Evolutionary conservation across 805 yeast genomes (phyloP).

Genomic region (Yarrowia hollandica): DNA sequence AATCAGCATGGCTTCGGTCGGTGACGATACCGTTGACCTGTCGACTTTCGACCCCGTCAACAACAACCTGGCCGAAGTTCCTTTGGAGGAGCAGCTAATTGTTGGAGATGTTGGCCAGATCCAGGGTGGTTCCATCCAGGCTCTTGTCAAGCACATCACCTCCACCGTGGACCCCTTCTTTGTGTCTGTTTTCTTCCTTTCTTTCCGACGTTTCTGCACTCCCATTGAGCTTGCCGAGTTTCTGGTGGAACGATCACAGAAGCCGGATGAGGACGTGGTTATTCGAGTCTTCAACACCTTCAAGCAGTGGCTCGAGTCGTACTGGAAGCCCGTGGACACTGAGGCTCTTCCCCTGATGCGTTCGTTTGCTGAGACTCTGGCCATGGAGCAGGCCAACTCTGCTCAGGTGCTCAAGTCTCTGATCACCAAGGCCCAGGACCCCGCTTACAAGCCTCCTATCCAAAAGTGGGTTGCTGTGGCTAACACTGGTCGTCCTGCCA

Average conservation of each 20-base stretch:
- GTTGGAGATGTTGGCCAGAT: constrained; percentile 35
- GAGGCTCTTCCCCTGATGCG: constrained; percentile 29
- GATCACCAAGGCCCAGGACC: constrained; percentile 19
- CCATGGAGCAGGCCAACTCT: constrained; percentile 14
- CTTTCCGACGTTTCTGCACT: constrained; percentile 69
- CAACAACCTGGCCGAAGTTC: neutral
- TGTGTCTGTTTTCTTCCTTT: constrained; percentile 71
- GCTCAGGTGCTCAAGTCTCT: constrained; percentile 18
- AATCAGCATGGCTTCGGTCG: neutral
- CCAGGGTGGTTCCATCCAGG: constrained; percentile 42
- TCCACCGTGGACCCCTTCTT: constrained; percentile 57
- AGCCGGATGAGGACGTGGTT: constrained; percentile 41
- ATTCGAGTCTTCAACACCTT: constrained; percentile 64
- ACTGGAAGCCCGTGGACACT: constrained; percentile 57
- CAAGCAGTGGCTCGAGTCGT: constrained; percentile 85
- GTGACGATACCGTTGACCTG: neutral
- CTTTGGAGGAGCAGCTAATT: constrained; percentile 27
- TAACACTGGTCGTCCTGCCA: constrained; percentile 23
- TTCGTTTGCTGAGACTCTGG: constrained; percentile 28
- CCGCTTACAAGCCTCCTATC: constrained; percentile 14
- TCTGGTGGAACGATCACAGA: constrained; percentile 51
- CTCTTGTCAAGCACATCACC: constrained; percentile 38
- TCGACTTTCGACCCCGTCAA: constrained; percentile 7
- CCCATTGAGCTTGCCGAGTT: constrained; percentile 68
- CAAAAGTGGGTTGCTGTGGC: constrained; percentile 25